A percentile compares a stretch with the other conserved stretches of the same genome.
These are phyloP conservation scores for Sambucus nigra DNA, from an alignment of 129 eudicot genomes.

Conservation along the genomic window DNA sequence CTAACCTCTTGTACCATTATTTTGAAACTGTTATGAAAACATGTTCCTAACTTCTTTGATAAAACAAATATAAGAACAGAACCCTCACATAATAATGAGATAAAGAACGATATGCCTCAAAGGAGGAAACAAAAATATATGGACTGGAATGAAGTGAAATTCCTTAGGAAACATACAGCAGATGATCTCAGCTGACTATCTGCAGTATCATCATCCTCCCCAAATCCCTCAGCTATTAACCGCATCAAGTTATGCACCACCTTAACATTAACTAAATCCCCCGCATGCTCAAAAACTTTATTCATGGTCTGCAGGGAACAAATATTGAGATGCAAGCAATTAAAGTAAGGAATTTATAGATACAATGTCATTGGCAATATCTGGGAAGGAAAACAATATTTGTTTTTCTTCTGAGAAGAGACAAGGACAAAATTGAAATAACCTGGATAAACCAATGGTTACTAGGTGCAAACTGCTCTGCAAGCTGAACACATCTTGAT, in stretches of 20 bases:
- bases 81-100: not conserved
- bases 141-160: not conserved
- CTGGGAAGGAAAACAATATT: not conserved
- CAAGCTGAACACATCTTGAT: slow-evolving; percentile 97
- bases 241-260: slow-evolving; percentile 97
- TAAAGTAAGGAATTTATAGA: not conserved
- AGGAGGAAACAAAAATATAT: not conserved
- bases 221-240: slow-evolving; percentile 98
- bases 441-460: slow-evolving; percentile 99
- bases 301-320: slow-evolving; percentile 76
- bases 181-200: slow-evolving; percentile 93
- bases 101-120: too few relatives aligned
- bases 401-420: not conserved
- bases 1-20: too few relatives aligned
- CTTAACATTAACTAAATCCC: slow-evolving; percentile 86
- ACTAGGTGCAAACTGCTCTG: slow-evolving; percentile 98
- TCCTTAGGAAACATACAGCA: slow-evolving; percentile 54
- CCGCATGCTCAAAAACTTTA: slow-evolving; percentile 96
- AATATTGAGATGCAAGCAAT: not conserved
- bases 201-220: slow-evolving; percentile 91
- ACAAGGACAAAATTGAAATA: not conserved
- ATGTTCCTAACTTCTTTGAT: too few relatives aligned
- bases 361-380: slow-evolving; percentile 5
- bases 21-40: too few relatives aligned
- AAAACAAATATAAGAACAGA: not conserved